Conservation (phyloP, 2,329 filamentous ascomycete genomes). For the Berkeleyomyces basicola region DNA sequence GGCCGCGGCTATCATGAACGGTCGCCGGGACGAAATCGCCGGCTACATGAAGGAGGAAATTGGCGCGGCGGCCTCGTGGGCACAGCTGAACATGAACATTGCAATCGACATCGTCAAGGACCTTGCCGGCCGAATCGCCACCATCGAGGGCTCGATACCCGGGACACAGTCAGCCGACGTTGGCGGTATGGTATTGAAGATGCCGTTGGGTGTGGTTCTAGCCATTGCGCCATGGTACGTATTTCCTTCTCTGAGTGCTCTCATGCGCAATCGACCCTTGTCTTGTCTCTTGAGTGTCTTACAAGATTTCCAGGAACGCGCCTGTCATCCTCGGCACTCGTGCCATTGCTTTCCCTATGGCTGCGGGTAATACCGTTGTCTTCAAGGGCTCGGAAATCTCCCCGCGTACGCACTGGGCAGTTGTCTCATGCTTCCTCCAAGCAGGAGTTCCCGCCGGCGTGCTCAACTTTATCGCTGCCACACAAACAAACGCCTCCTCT, state of each 20-base stretch:
- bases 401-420: conserved; percentile 45
- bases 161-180: conserved; percentile 18
- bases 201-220: conserved; percentile 65
- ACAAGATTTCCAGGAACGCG: conserved; percentile 31
- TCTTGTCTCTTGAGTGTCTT: neutral
- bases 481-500: conserved; percentile 47
- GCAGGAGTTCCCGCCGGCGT: conserved; percentile 63
- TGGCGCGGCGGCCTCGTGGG: conserved; percentile 24
- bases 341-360: conserved; percentile 46
- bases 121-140: conserved; percentile 26
- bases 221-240: conserved; percentile 66
- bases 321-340: conserved; percentile 38
- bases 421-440: conserved; percentile 49
- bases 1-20: conserved; percentile 47
- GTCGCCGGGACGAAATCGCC: conserved; percentile 41
- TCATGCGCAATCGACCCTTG: neutral
- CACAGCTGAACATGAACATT: conserved; percentile 24
- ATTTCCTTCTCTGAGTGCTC: neutral
- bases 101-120: conserved; percentile 26
- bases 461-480: conserved; percentile 53
- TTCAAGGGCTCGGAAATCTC: conserved; percentile 55
- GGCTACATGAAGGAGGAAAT: conserved; percentile 40
- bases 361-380: conserved; percentile 60
- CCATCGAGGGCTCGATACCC: conserved; percentile 25
- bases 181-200: conserved; percentile 48